Evolutionary conservation across 805 yeast genomes (phyloP).

Genomic region (Ogataea philodendri): DNA sequence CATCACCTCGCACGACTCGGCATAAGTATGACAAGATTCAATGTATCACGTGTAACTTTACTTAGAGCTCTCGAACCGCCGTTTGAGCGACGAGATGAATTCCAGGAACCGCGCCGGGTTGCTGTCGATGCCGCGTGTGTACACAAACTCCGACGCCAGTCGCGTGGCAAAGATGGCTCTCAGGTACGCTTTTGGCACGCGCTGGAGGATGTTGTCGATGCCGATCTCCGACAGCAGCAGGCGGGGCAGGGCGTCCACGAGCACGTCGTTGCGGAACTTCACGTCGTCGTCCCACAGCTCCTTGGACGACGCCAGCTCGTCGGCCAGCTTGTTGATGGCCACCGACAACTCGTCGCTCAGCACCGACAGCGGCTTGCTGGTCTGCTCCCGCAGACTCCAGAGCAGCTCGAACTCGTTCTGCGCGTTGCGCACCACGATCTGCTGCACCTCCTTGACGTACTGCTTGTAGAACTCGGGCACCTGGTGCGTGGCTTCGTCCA

Average conservation of each 20-base stretch:
- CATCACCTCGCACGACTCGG: conserved; percentile 19
- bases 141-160: conserved; percentile 81
- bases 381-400: conserved; percentile 69
- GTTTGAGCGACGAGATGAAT: conserved; percentile 59
- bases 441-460: conserved; percentile 86
- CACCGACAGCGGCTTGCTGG: conserved; percentile 61
- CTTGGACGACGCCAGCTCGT: conserved; percentile 75
- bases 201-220: conserved; percentile 60
- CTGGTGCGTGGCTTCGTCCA: conserved; percentile 47
- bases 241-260: conserved; percentile 75
- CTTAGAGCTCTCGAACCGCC: conserved; percentile 25
- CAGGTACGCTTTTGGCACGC: conserved; percentile 86
- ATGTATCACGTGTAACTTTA: no score
- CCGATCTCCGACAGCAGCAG: conserved; percentile 64
- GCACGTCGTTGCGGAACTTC: conserved; percentile 71
- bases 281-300: conserved; percentile 84
- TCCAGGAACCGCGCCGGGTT: conserved; percentile 78
- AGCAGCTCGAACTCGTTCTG: conserved; percentile 79
- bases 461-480: conserved; percentile 73
- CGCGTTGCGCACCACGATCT: conserved; percentile 73
- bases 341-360: conserved; percentile 81
- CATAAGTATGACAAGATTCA: conserved; percentile 7
- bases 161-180: conserved; percentile 86
- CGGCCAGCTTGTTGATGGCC: conserved; percentile 81
- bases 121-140: conserved; percentile 74